Conservation (phyloP, 163 green algal genomes). For the Prototheca wickerhamii region DNA sequence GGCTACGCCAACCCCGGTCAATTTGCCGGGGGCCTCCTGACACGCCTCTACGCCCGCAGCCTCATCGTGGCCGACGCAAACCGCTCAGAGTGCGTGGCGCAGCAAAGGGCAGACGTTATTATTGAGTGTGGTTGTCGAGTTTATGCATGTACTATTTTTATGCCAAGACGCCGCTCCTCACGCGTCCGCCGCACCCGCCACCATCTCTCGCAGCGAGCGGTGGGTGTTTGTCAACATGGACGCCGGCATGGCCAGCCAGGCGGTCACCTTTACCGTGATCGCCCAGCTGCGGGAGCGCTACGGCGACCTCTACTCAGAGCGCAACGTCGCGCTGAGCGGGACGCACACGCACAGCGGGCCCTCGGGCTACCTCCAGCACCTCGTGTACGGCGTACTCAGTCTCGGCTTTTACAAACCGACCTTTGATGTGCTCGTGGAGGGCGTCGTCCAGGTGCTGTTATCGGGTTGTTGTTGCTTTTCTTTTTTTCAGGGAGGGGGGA, state of each 20-base stretch:
- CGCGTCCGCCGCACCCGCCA: neutral
- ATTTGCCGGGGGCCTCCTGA: conserved; percentile 65
- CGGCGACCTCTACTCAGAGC: conserved; percentile 61
- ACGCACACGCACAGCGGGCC: conserved; percentile 73
- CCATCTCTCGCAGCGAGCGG: conserved; percentile 16
- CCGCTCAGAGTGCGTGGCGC: conserved; percentile 24
- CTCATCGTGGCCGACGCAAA: conserved; percentile 57
- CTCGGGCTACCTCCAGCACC: conserved; percentile 65
- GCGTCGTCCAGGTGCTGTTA: conserved; percentile 46
- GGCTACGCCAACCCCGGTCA: conserved; percentile 70
- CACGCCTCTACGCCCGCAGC: conserved; percentile 59
- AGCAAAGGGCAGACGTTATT: neutral
- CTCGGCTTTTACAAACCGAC: conserved; percentile 68
- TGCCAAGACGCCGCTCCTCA: neutral
- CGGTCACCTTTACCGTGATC: conserved; percentile 65
- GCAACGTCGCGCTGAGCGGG: conserved; percentile 73
- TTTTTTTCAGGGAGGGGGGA: too few species aligned
- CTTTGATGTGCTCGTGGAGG: conserved; percentile 68
- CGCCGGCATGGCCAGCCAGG: conserved; percentile 79
- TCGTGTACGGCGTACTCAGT: conserved; percentile 68
- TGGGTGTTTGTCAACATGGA: conserved; percentile 80
- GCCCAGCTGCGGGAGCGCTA: conserved; percentile 49
- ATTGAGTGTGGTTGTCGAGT: neutral
- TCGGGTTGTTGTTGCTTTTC: neutral
- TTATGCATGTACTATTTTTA: neutral